A percentile compares a stretch with the other conserved stretches of the same genome.
These are phyloP conservation scores for Malania oleifera DNA, from an alignment of 164 flowering plant species.

Conservation along the genomic window DNA sequence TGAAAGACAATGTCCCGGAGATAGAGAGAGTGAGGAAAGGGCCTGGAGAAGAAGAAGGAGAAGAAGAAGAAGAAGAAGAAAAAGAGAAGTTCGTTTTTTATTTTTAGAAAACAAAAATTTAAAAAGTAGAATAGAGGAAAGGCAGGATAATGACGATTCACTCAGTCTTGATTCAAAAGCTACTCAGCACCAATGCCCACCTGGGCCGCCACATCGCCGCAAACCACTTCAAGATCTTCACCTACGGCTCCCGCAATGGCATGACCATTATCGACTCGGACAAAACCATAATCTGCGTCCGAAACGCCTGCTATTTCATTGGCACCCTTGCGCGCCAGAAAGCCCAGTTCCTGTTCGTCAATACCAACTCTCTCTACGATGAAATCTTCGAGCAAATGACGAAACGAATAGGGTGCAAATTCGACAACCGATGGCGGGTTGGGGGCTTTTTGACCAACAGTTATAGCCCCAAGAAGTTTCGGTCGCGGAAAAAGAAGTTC, in stretches of 20 bases:
- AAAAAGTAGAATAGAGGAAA: background rate
- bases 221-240: conserved; percentile 51
- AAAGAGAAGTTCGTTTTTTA: too few species aligned
- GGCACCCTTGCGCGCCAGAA: conserved; percentile 33
- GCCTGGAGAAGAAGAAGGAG: too few species aligned
- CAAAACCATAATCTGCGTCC: conserved; percentile 56
- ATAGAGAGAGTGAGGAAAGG: too few species aligned
- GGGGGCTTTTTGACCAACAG: conserved; percentile 61
- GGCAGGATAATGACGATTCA: conserved; percentile 46
- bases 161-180: conserved; percentile 56
- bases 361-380: conserved; percentile 50
- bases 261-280: conserved; percentile 54
- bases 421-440: conserved; percentile 40
- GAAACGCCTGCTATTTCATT: conserved; percentile 53
- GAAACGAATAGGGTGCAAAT: conserved; percentile 21
- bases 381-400: conserved; percentile 52
- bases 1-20: too few species aligned
- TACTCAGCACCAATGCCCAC: conserved; percentile 57
- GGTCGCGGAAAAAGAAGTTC: conserved; percentile 52
- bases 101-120: background rate
- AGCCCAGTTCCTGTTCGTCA: conserved; percentile 46
- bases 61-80: too few species aligned
- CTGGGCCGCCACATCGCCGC: conserved; percentile 43
- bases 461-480: conserved; percentile 53
- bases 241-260: conserved; percentile 46